phyloP scores from a whole-genome alignment of 257 asterid genomes.

The Nicotiana tabacum region DNA sequence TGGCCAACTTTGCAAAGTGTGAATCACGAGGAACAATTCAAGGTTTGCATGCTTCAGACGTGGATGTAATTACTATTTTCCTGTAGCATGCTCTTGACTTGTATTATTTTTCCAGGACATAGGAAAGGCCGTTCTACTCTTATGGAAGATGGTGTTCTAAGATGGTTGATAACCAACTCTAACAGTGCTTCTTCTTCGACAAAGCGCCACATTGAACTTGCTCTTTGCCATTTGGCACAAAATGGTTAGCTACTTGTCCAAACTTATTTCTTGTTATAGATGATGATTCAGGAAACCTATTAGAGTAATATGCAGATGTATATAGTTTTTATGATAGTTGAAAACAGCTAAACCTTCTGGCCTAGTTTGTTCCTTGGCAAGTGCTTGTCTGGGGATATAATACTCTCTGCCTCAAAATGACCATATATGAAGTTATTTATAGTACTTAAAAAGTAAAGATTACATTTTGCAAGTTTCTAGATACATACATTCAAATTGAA shows the following conservation, averaged over 20 bases:
- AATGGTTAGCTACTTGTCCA: conserved; percentile 46
- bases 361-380: neutral
- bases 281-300: neutral
- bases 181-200: conserved; percentile 48
- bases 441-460: neutral
- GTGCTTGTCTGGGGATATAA: neutral
- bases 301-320: neutral
- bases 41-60: conserved; percentile 32
- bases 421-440: neutral
- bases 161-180: conserved; percentile 69
- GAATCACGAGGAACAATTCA: conserved; percentile 80
- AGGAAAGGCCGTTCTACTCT: conserved; percentile 67
- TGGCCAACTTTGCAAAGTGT: conserved; percentile 86
- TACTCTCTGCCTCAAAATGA: neutral
- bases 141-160: conserved; percentile 67
- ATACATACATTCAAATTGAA: too few relatives aligned
- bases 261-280: neutral
- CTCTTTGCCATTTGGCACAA: conserved; percentile 94
- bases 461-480: too few relatives aligned
- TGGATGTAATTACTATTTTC: neutral
- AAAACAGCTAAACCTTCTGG: neutral
- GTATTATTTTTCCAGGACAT: conserved; percentile 39
- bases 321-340: neutral
- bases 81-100: conserved; percentile 13
- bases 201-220: conserved; percentile 81